Percentiles rank a stretch among this genome's conserved stretches.
These are phyloP conservation scores for Komagataea norvegica DNA, from an alignment of 1,139 yeast genomes.

Conservation along the genomic window DNA sequence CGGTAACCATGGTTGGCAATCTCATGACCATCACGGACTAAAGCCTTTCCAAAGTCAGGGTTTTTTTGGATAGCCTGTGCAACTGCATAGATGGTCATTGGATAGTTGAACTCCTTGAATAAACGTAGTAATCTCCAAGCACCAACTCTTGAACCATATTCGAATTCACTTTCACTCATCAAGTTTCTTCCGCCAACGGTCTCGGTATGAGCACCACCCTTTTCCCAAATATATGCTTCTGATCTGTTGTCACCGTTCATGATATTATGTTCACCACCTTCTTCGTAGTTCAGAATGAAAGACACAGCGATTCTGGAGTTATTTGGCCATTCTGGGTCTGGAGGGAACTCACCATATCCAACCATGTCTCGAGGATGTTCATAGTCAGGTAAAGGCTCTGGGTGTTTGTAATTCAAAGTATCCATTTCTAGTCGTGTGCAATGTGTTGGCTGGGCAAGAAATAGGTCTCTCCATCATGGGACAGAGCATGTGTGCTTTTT, in stretches of 20 bases:
- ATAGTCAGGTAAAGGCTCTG: constrained; percentile 17
- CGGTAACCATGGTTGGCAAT: constrained; percentile 37
- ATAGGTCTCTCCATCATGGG: too few relatives aligned
- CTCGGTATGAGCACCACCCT: constrained; percentile 24
- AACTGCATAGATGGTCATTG: constrained; percentile 36
- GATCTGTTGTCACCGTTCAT: constrained; percentile 33
- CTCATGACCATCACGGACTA: constrained; percentile 36
- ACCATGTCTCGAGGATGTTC: constrained; percentile 30
- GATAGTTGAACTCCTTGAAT: constrained; percentile 29
- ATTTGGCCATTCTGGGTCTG: constrained; percentile 34
- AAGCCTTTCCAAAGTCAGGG: constrained; percentile 31
- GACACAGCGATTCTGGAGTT: constrained; percentile 32
- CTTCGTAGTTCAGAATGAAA: constrained; percentile 36
- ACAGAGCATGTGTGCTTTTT: neutral
- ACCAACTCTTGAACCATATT: constrained; percentile 37
- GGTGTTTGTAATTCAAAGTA: constrained; percentile 12
- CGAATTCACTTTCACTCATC: constrained; percentile 32
- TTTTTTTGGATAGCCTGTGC: constrained; percentile 35
- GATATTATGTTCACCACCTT: constrained; percentile 35
- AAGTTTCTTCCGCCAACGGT: constrained; percentile 25
- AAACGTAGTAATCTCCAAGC: constrained; percentile 34
- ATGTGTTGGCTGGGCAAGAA: neutral
- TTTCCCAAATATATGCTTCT: constrained; percentile 33
- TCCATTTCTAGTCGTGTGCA: constrained; percentile 4
- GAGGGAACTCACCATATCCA: constrained; percentile 35